phyloP scores from a whole-genome alignment of 164 flowering plant species.

The Magnolia changhungtana region DNA sequence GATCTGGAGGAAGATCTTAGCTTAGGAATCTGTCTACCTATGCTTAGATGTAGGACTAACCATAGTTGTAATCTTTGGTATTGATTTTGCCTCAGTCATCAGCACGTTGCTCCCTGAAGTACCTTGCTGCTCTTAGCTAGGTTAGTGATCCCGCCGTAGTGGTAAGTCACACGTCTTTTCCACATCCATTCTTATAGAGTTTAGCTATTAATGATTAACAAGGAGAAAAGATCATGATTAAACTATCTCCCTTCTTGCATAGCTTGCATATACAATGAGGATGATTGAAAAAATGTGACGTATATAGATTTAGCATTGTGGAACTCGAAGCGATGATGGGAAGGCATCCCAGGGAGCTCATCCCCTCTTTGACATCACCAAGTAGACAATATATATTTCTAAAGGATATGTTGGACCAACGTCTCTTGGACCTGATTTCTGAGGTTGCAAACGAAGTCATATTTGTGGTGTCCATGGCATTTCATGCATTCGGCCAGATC shows the following conservation, averaged over 20 bases:
- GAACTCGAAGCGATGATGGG: slow-evolving; percentile 67
- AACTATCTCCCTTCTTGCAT: slow-evolving; percentile 25
- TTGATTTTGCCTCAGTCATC: too few species aligned
- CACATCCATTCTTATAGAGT: too few species aligned
- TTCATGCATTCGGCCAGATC: neutral
- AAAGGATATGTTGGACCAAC: slow-evolving; percentile 1
- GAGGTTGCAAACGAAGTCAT: neutral
- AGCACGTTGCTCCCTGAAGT: too few species aligned
- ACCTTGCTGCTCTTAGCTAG: too few species aligned
- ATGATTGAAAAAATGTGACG: slow-evolving; percentile 67
- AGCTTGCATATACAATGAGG: slow-evolving; percentile 51
- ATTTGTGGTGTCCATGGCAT: neutral
- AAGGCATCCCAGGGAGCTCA: slow-evolving; percentile 58
- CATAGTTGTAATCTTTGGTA: too few species aligned
- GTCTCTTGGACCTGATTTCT: neutral
- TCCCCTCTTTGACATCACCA: slow-evolving; percentile 28
- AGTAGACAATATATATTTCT: neutral
- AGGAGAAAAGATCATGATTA: too few species aligned
- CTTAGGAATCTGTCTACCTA: too few species aligned
- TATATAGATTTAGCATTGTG: slow-evolving; percentile 71
- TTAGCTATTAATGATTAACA: too few species aligned
- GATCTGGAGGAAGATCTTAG: too few species aligned
- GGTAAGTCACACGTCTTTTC: too few species aligned
- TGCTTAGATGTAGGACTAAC: too few species aligned
- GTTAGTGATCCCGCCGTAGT: too few species aligned